A percentile compares a stretch with the other conserved stretches of the same genome.
Evolutionary conservation across 2,329 filamentous ascomycete species (phyloP).

Genomic region (Didymellaceae sp.): DNA sequence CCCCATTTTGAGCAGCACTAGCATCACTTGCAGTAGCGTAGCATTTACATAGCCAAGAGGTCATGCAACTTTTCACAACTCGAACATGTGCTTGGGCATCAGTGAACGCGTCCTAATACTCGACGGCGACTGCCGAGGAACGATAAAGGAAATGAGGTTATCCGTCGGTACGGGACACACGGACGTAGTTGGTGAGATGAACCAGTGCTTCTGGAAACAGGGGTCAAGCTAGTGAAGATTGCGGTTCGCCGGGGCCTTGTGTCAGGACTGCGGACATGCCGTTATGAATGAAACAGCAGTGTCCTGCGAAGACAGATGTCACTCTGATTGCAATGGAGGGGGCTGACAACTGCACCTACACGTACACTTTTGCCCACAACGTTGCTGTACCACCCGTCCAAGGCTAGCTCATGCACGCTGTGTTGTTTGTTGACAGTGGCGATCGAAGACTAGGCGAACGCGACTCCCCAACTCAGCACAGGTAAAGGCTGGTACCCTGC

Average conservation of each 20-base stretch:
- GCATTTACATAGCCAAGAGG: constrained; percentile 23
- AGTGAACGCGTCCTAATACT: constrained; percentile 1
- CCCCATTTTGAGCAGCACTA: constrained; percentile 26
- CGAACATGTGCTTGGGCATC: background rate
- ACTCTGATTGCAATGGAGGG: constrained; percentile 3
- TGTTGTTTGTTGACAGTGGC: constrained; percentile 20
- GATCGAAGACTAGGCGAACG: constrained; percentile 10
- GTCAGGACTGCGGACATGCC: constrained; percentile 11
- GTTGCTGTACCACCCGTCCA: constrained; percentile 11
- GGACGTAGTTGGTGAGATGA: constrained; percentile 16
- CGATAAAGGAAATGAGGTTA: constrained; percentile 8
- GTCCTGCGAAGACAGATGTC: constrained; percentile 3
- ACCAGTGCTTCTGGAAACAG: constrained; percentile 17
- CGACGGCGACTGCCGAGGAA: constrained; percentile 4
- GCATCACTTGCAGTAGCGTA: constrained; percentile 23
- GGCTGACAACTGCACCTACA: constrained; percentile 11
- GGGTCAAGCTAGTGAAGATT: constrained; percentile 22
- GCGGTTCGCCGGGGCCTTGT: constrained; percentile 17
- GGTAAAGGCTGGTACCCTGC: constrained; percentile 6
- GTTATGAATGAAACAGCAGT: constrained; percentile 19
- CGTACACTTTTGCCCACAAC: constrained; percentile 5
- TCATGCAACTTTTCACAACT: constrained; percentile 3
- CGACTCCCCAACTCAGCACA: constrained; percentile 17
- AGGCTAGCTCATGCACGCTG: constrained; percentile 16
- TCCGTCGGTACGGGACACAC: constrained; percentile 11